Evolutionary conservation across 1,284 basidiomycete genomes (phyloP).

Genomic region (Apiotrichum porosum): DNA sequence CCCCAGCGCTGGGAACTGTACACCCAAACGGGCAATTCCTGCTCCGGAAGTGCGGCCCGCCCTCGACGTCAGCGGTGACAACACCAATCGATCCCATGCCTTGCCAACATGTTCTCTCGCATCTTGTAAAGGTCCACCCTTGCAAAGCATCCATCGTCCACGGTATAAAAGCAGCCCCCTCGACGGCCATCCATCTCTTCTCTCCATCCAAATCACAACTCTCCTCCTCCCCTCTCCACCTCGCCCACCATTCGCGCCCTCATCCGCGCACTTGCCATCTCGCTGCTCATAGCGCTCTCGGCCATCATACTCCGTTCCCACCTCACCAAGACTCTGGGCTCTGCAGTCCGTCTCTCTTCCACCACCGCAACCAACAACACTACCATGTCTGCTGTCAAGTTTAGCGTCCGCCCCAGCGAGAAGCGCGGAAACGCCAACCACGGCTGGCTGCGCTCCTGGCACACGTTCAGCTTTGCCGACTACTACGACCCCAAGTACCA

Average conservation of each 20-base stretch:
- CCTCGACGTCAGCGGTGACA: too few species aligned
- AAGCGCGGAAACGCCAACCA: constrained; percentile 76
- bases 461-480: constrained; percentile 71
- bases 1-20: too few species aligned
- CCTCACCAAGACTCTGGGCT: constrained; percentile 1
- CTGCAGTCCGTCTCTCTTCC: neutral
- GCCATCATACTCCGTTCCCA: constrained; percentile 15
- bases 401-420: constrained; percentile 55
- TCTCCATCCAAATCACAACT: neutral
- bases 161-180: neutral
- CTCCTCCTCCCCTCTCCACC: neutral
- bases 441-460: constrained; percentile 83
- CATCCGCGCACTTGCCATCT: constrained; percentile 4
- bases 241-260: constrained; percentile 3
- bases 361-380: neutral
- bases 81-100: too few species aligned
- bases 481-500: constrained; percentile 57
- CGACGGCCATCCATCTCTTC: too few species aligned
- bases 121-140: too few species aligned
- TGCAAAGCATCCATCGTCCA: neutral
- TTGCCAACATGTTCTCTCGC: too few species aligned
- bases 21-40: too few species aligned
- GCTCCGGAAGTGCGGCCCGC: too few species aligned
- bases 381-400: constrained; percentile 4
- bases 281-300: constrained; percentile 4